These are phyloP conservation scores for Phaeosphaeria sp. DNA, from an alignment of 2,329 filamentous ascomycete genomes.

Conservation along the genomic window DNA sequence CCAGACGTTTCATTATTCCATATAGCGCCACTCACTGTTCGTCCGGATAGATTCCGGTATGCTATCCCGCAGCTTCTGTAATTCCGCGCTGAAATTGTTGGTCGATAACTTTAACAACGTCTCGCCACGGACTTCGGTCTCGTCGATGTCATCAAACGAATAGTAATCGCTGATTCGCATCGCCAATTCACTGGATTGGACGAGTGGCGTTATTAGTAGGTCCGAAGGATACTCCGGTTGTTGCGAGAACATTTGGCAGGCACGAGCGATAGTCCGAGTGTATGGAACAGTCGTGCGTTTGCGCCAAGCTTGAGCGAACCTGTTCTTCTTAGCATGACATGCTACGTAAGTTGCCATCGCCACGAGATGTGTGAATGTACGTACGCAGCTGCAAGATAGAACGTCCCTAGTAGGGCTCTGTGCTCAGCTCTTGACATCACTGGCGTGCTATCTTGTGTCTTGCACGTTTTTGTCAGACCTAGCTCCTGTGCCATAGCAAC, in stretches of 20 bases:
- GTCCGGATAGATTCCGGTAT: background rate
- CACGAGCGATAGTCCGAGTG: slow-evolving; percentile 24
- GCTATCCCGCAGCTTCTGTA: slow-evolving; percentile 13
- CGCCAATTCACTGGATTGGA: slow-evolving; percentile 21
- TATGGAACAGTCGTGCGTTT: slow-evolving; percentile 18
- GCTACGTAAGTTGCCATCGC: background rate
- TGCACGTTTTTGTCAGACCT: slow-evolving; percentile 19
- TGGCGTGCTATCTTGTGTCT: background rate
- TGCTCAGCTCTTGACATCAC: slow-evolving; percentile 15
- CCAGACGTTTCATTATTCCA: background rate
- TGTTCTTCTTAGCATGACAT: slow-evolving; percentile 4
- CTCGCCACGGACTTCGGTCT: slow-evolving; percentile 24
- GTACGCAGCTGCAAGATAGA: slow-evolving; percentile 22
- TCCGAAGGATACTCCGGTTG: slow-evolving; percentile 16
- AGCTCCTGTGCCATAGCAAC: slow-evolving; percentile 47
- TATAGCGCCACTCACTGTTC: slow-evolving; percentile 5
- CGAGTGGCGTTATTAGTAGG: slow-evolving; percentile 20
- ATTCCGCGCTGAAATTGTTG: slow-evolving; percentile 21
- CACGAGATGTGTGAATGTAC: background rate
- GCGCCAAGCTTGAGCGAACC: slow-evolving; percentile 30
- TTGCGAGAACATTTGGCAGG: slow-evolving; percentile 14
- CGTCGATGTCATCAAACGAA: slow-evolving; percentile 29
- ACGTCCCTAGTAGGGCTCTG: slow-evolving; percentile 29
- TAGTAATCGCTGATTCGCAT: slow-evolving; percentile 26
- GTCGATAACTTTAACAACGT: slow-evolving; percentile 19